phyloP scores from a whole-genome alignment of 306 rosid species.

The Calophaca sinica region DNA sequence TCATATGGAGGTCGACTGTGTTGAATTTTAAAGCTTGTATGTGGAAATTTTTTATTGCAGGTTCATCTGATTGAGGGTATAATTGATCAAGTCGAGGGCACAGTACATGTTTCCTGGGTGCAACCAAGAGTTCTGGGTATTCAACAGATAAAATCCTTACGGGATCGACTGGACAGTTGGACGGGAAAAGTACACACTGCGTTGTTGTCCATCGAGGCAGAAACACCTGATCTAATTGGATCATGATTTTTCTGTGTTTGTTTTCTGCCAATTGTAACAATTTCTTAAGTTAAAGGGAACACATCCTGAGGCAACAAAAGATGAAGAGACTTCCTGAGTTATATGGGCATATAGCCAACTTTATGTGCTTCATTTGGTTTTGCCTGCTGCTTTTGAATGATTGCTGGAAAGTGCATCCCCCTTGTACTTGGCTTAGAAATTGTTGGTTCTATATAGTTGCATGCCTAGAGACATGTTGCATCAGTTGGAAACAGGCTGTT shows the following conservation, averaged over 20 bases:
- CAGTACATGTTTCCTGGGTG: constrained; percentile 98
- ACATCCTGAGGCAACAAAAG: constrained; percentile 52
- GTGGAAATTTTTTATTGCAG: constrained; percentile 52
- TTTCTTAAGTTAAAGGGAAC: constrained; percentile 48
- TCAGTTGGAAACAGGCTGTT: constrained; percentile 56
- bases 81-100: constrained; percentile 94
- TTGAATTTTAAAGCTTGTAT: not conserved
- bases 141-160: constrained; percentile 84
- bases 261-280: constrained; percentile 63
- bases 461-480: constrained; percentile 60
- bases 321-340: constrained; percentile 46
- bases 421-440: constrained; percentile 63
- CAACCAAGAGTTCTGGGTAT: constrained; percentile 97
- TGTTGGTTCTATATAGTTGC: constrained; percentile 64
- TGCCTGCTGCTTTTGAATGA: constrained; percentile 60
- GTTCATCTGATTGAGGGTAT: constrained; percentile 98
- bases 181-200: constrained; percentile 84
- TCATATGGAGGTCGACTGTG: not conserved
- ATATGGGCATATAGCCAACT: constrained; percentile 57
- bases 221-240: constrained; percentile 96
- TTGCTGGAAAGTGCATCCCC: constrained; percentile 62
- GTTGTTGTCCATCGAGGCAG: constrained; percentile 92
- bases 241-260: constrained; percentile 56
- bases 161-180: constrained; percentile 89
- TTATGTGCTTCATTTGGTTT: constrained; percentile 55